phyloP scores from a whole-genome alignment of 2,329 filamentous ascomycete species.

The Ceratocystis smalleyi region DNA sequence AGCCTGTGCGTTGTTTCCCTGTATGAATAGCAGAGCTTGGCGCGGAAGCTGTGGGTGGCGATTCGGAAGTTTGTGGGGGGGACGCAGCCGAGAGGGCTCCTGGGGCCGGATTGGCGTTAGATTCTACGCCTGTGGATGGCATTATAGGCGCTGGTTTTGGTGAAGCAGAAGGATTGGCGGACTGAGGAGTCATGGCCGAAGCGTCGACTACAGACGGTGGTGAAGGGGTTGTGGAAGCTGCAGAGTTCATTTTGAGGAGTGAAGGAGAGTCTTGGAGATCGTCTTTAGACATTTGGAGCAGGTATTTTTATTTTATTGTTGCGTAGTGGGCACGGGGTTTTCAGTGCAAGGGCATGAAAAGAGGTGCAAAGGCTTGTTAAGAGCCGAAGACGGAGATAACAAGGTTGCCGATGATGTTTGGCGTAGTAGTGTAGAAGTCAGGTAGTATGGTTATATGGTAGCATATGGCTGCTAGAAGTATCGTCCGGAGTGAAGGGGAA shows the following conservation, averaged over 20 bases:
- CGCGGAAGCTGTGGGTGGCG: not conserved
- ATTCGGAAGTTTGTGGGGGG: not conserved
- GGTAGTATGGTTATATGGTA: not conserved
- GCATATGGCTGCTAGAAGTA: not conserved
- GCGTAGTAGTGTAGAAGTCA: no score
- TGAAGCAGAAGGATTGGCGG: not conserved
- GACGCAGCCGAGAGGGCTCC: not conserved
- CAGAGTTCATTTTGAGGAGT: not conserved
- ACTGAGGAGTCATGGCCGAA: not conserved
- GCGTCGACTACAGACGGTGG: not conserved
- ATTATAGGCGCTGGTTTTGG: not conserved
- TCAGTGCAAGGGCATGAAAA: not conserved
- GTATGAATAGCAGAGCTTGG: not conserved
- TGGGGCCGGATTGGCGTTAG: not conserved
- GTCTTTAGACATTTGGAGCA: not conserved
- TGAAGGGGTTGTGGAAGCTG: slow-evolving; percentile 1
- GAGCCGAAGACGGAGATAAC: not conserved
- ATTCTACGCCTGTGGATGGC: not conserved
- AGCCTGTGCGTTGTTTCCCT: slow-evolving; percentile 9
- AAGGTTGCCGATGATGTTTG: not conserved
- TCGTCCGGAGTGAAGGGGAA: not conserved
- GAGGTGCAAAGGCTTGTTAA: not conserved
- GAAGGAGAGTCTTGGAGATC: not conserved
- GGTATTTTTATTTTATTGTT: not conserved
- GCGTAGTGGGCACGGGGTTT: not conserved